Conservation (phyloP, 2,329 filamentous ascomycete species). For the Ophiocordyceps camponoti-saundersi region DNA sequence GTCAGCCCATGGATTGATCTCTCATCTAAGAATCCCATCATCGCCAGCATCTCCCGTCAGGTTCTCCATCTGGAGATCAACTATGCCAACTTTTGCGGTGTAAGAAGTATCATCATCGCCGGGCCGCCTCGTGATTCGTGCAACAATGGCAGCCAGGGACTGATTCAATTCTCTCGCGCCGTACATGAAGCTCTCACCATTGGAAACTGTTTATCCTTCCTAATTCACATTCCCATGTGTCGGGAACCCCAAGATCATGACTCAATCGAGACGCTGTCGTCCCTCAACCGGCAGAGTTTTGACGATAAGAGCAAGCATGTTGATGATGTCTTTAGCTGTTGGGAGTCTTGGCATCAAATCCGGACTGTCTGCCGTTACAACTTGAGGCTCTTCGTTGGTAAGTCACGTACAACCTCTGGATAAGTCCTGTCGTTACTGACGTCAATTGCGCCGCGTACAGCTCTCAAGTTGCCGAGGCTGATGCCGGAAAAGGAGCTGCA, state of each 20-base stretch:
- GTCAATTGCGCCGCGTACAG: constrained; percentile 13
- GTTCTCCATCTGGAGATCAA: constrained; percentile 81
- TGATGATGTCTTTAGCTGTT: constrained; percentile 59
- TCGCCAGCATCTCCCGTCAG: constrained; percentile 76
- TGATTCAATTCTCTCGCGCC: constrained; percentile 66
- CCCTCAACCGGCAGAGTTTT: constrained; percentile 14
- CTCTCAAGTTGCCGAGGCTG: constrained; percentile 37
- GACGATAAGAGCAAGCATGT: constrained; percentile 23
- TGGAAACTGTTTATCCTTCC: constrained; percentile 60
- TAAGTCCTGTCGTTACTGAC: not conserved
- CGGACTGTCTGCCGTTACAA: constrained; percentile 76
- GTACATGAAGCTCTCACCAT: constrained; percentile 64
- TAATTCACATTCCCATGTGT: constrained; percentile 73
- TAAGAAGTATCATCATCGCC: constrained; percentile 65
- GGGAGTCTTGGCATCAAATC: constrained; percentile 90
- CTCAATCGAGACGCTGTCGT: constrained; percentile 33
- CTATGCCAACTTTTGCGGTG: constrained; percentile 89
- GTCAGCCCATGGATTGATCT: constrained; percentile 91
- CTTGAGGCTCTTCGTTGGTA: constrained; percentile 67
- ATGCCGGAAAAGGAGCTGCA: constrained; percentile 44
- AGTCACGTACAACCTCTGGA: constrained; percentile 16
- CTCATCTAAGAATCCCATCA: constrained; percentile 62
- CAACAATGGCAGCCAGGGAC: constrained; percentile 30
- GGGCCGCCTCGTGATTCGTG: constrained; percentile 53
- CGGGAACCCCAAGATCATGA: constrained; percentile 47